phyloP scores from a whole-genome alignment of 495 filamentous ascomycete species.

The Mytilinidion resinicola region DNA sequence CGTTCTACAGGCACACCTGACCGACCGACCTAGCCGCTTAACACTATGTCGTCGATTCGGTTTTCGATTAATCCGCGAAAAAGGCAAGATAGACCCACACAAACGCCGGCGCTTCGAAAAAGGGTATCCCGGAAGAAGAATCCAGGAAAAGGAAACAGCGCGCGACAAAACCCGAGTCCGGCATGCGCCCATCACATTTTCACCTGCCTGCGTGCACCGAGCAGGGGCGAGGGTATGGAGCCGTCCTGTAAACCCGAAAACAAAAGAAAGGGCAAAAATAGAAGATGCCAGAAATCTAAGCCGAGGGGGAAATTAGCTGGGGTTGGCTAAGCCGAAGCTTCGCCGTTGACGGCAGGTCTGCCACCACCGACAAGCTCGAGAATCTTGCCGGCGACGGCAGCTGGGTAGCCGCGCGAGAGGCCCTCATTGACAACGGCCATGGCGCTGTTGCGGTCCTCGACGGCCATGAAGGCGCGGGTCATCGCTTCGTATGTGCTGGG shows the following conservation, averaged over 20 bases:
- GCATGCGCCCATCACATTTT: not conserved
- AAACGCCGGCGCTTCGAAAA: not conserved
- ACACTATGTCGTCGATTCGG: no score
- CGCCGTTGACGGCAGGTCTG: constrained; percentile 5
- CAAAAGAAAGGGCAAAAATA: not conserved
- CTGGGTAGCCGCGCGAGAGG: constrained; percentile 81
- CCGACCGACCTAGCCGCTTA: no score
- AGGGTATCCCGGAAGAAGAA: no score
- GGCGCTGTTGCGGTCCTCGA: constrained; percentile 69
- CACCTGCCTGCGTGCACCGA: not conserved
- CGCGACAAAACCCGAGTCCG: not conserved
- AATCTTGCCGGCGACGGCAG: constrained; percentile 86
- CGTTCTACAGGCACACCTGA: no score
- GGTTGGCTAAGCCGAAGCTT: not conserved
- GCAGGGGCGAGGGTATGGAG: not conserved
- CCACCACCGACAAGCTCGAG: constrained; percentile 76
- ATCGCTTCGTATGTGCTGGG: constrained; percentile 99
- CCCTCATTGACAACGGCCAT: constrained; percentile 81
- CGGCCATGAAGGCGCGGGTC: constrained; percentile 85
- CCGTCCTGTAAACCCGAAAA: not conserved
- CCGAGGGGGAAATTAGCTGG: not conserved
- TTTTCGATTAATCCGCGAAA: no score
- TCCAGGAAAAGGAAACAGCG: not conserved
- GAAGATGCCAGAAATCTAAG: not conserved
- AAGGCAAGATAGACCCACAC: not conserved